These are phyloP conservation scores for Chaetomiaceae sp. DNA, from an alignment of 2,329 filamentous ascomycete genomes.

Conservation along the genomic window DNA sequence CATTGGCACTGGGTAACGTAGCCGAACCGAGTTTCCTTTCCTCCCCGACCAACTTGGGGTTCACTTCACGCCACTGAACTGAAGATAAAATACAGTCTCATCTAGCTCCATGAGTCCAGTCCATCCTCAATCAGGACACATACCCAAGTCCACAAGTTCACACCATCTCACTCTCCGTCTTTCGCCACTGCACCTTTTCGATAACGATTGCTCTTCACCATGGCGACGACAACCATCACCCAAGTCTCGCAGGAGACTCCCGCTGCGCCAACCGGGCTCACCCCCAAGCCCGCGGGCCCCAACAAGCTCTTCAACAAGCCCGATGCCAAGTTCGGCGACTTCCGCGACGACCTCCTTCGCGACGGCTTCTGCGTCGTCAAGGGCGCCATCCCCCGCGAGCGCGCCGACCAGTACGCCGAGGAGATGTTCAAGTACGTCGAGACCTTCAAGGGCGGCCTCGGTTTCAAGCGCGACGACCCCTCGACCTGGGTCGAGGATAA, in stretches of 20 bases:
- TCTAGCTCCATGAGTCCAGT: too few relatives aligned
- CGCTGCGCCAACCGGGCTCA: background rate
- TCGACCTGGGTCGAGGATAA: background rate
- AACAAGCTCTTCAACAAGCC: constrained; percentile 1
- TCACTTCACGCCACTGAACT: too few relatives aligned
- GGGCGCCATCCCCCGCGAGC: background rate
- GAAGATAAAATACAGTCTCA: too few relatives aligned
- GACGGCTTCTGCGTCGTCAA: constrained; percentile 6
- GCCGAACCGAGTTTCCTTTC: too few relatives aligned
- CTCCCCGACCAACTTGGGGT: too few relatives aligned
- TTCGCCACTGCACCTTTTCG: background rate
- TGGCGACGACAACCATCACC: constrained; percentile 5
- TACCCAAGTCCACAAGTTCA: too few relatives aligned
- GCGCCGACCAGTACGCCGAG: constrained; percentile 1
- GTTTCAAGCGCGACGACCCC: constrained; percentile 4
- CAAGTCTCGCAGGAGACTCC: background rate
- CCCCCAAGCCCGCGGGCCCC: background rate
- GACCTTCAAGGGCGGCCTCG: constrained; percentile 2
- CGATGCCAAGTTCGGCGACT: constrained; percentile 2
- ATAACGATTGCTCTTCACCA: background rate
- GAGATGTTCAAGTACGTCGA: constrained; percentile 5
- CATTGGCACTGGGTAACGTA: too few relatives aligned
- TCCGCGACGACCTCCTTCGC: background rate
- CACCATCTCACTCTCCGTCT: too few relatives aligned
- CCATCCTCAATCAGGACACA: too few relatives aligned